Conservation (phyloP, 2,329 filamentous ascomycete species). For the Talaromyces sp. region DNA sequence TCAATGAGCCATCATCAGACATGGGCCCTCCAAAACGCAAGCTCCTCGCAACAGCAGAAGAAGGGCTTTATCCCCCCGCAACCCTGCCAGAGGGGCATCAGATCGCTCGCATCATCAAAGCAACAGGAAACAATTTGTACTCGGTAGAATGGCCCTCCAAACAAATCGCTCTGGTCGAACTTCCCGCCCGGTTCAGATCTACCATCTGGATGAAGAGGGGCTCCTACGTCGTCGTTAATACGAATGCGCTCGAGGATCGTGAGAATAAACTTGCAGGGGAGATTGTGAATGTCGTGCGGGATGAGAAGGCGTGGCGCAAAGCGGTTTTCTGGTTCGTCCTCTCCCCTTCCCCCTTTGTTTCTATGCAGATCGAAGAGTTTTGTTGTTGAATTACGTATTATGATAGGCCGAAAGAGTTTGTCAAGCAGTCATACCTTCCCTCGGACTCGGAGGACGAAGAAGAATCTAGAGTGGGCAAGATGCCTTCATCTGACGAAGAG, state of each 20-base stretch:
- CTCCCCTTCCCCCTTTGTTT: too few relatives aligned
- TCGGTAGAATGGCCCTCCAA: conserved; percentile 68
- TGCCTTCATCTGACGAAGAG: conserved; percentile 79
- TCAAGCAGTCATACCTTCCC: conserved; percentile 61
- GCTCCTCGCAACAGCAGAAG: conserved; percentile 72
- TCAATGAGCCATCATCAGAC: background rate
- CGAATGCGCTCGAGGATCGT: conserved; percentile 59
- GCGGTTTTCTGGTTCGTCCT: conserved; percentile 71
- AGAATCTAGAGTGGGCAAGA: conserved; percentile 75
- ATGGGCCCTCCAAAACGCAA: conserved; percentile 77
- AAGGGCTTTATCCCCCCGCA: conserved; percentile 61
- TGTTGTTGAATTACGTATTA: background rate
- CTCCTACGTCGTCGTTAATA: conserved; percentile 81
- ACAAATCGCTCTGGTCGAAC: conserved; percentile 69
- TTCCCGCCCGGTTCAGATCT: conserved; percentile 80
- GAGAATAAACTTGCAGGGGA: conserved; percentile 80
- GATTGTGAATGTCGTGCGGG: conserved; percentile 87
- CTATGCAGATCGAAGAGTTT: too few relatives aligned
- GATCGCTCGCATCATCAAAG: conserved; percentile 75
- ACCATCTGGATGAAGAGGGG: conserved; percentile 91
- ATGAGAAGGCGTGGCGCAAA: conserved; percentile 91
- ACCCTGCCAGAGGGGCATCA: conserved; percentile 51
- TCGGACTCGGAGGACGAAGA: conserved; percentile 74
- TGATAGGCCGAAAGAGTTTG: conserved; percentile 73
- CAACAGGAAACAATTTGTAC: conserved; percentile 87